A percentile compares a stretch with the other conserved stretches of the same genome.
phyloP scores from a whole-genome alignment of 2,329 filamentous ascomycete genomes.

The Xylariaceae sp. region DNA sequence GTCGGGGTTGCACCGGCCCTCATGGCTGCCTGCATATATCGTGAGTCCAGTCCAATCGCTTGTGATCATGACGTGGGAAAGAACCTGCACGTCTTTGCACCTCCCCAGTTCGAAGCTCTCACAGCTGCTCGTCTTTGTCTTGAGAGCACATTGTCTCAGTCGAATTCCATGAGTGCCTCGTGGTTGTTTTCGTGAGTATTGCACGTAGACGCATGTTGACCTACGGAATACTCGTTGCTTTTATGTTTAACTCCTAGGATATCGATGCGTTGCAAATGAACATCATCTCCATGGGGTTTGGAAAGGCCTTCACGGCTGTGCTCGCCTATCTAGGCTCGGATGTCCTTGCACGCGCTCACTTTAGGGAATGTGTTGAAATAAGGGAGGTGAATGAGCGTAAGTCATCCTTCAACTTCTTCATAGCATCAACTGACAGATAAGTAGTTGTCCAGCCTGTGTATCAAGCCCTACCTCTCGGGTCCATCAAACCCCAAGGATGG shows the following conservation, averaged over 20 bases:
- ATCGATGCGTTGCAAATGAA: conserved; percentile 7
- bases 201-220: not conserved
- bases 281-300: not conserved
- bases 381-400: conserved; percentile 12
- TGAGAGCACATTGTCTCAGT: not conserved
- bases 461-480: conserved; percentile 26
- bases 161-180: not conserved
- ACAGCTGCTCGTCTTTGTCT: not conserved
- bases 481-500: conserved; percentile 30
- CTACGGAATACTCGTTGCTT: not conserved
- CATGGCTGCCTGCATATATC: not conserved
- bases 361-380: not conserved
- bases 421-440: conserved; percentile 8
- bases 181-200: not conserved
- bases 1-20: not conserved
- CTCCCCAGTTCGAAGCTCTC: not conserved
- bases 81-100: not conserved
- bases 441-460: conserved; percentile 30
- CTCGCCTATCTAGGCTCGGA: conserved; percentile 12
- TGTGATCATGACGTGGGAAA: not conserved
- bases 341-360: conserved; percentile 10
- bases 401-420: not conserved
- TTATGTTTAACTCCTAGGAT: not conserved
- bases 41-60: not conserved
- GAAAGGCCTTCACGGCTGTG: conserved; percentile 6